These are phyloP conservation scores for Penicillium sp. DNA, from an alignment of 2,329 filamentous ascomycete species.

Conservation along the genomic window DNA sequence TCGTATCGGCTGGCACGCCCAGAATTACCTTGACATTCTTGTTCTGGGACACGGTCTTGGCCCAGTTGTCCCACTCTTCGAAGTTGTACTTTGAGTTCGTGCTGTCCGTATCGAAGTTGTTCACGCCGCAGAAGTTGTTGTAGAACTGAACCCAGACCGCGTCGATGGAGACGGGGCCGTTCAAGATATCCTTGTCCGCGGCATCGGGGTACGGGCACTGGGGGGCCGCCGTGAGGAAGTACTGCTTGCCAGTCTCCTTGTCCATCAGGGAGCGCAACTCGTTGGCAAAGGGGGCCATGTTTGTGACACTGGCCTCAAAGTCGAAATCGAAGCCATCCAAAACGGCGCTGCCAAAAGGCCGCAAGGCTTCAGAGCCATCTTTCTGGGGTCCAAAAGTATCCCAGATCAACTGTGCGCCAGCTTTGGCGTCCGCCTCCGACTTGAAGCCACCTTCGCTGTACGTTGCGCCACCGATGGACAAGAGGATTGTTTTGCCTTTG, in stretches of 20 bases:
- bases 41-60: conserved; percentile 58
- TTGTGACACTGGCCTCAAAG: conserved; percentile 61
- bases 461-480: conserved; percentile 71
- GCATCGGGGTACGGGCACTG: conserved; percentile 68
- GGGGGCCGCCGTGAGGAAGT: conserved; percentile 64
- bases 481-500: conserved; percentile 67
- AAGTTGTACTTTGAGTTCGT: conserved; percentile 62
- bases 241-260: conserved; percentile 52
- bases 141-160: conserved; percentile 67
- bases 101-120: conserved; percentile 49
- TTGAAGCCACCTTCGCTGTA: conserved; percentile 69
- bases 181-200: conserved; percentile 58
- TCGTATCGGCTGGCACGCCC: conserved; percentile 58
- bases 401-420: conserved; percentile 66
- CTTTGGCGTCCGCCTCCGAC: conserved; percentile 51
- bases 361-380: conserved; percentile 45
- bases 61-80: conserved; percentile 66
- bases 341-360: conserved; percentile 66
- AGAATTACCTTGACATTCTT: conserved; percentile 61
- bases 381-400: conserved; percentile 65
- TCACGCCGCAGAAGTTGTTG: conserved; percentile 66
- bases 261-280: conserved; percentile 59
- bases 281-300: conserved; percentile 63
- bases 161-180: conserved; percentile 57
- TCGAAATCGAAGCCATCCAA: conserved; percentile 79